Base-by-base conservation (phyloP, 306 rosid genomes). In the Acmispon strigosus region DNA sequence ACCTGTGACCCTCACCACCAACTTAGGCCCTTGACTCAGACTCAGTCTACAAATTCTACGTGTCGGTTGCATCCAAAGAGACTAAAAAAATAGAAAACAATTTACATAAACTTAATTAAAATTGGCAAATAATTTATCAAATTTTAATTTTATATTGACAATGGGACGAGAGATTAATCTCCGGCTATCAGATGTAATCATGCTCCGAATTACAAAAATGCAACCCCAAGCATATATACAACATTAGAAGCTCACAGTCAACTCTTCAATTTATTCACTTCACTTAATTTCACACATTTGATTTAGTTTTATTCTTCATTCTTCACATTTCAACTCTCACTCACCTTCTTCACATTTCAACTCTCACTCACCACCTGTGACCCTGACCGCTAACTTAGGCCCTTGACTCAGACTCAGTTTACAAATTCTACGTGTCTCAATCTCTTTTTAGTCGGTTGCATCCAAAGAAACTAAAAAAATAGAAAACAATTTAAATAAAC, bases 231-330 rank as follows among this genome's bases (percentile, higher is more conserved):
- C n/a, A n/a, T n/a, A n/a, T 22, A 22, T 1, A 27, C 32, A 27
- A 27, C 32, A 27, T 27, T 4, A 2, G 32, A 27, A 27, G 51
- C 43, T 32, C 18, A 50, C 6, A 18, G 18, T 51, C 29, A 16
- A 20, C 65, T 72, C 75, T 74, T 56, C 48, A 56, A 18, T 82
- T 83, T 78, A 80, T 84, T 67, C 61, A 12, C 16, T 17, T n/a
- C 66, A 44, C 32, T 27, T 7, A 14, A 51, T 27, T 11, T 10
- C 22, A 18, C 11, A 10, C 37, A 54, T 15, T 32, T 27, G 16
- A 58, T 8, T 17, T 14, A 2, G 16, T 7, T 45, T 8, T 9
- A 3, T 4, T 14, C 15, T 2, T 22, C n/a, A n/a, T n/a, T n/a
- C n/a, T n/a, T n/a, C 2, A 9, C 13, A 42, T 12, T n/a, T n/a